Evolutionary conservation across 2,329 filamentous ascomycete species (phyloP).

Genomic region (Coniosporium tulheliwenetii): DNA sequence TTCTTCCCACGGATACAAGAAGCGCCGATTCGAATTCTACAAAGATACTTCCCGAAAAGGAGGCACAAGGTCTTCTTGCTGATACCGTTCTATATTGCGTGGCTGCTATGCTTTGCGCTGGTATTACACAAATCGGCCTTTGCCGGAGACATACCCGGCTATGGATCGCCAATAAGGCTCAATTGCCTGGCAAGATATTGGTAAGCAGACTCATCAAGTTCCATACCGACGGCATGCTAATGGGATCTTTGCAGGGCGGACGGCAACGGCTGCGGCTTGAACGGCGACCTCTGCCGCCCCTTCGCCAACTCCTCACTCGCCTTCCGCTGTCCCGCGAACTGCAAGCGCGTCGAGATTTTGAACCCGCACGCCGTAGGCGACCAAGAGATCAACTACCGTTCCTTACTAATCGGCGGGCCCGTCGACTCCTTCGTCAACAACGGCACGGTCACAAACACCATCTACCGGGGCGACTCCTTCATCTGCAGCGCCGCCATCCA

Average conservation of each 20-base stretch:
- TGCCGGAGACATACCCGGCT: constrained; percentile 46
- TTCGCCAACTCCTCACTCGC: constrained; percentile 55
- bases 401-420: constrained; percentile 39
- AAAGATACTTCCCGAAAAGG: constrained; percentile 43
- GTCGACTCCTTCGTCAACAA: constrained; percentile 15
- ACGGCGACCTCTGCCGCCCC: constrained; percentile 60
- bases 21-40: constrained; percentile 47
- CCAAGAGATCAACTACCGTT: constrained; percentile 40
- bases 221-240: background rate
- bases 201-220: constrained; percentile 20
- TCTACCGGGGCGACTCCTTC: constrained; percentile 82
- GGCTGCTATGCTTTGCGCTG: constrained; percentile 54
- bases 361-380: constrained; percentile 64
- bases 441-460: constrained; percentile 28
- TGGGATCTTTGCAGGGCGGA: constrained; percentile 20
- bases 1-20: constrained; percentile 53
- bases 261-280: constrained; percentile 57
- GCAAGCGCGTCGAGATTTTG: constrained; percentile 46
- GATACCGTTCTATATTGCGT: constrained; percentile 44
- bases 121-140: constrained; percentile 50
- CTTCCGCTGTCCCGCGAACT: constrained; percentile 63
- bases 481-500: constrained; percentile 78
- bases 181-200: constrained; percentile 57
- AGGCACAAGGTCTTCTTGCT: constrained; percentile 45
- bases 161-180: constrained; percentile 49